A percentile compares a stretch with the other conserved stretches of the same genome.
phyloP scores from a whole-genome alignment of 2,329 filamentous ascomycete species.

The Pezizomycotina sp. region DNA sequence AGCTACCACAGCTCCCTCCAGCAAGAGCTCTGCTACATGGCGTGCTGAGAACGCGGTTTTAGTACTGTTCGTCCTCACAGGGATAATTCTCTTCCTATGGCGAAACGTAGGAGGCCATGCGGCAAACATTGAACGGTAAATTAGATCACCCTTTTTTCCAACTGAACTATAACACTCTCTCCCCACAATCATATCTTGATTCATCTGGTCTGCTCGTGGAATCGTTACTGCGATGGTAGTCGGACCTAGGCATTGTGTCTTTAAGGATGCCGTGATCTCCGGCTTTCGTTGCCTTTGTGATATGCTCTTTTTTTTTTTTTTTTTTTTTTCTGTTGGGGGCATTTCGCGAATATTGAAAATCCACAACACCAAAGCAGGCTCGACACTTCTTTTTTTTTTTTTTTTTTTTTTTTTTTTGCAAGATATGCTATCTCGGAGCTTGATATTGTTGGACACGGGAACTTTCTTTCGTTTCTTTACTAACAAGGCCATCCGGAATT shows the following conservation, averaged over 20 bases:
- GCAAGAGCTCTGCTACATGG: slow-evolving; percentile 37
- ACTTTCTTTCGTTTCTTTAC: no score
- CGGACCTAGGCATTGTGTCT: slow-evolving; percentile 2
- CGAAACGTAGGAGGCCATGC: slow-evolving; percentile 65
- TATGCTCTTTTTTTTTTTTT: slow-evolving; percentile 4
- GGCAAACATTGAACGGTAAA: slow-evolving; percentile 79
- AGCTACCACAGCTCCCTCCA: slow-evolving; percentile 17
- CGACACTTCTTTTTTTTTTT: slow-evolving; percentile 11
- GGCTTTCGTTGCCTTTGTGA: slow-evolving; percentile 2
- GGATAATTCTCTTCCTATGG: slow-evolving; percentile 69
- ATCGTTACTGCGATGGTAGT: slow-evolving; percentile 17
- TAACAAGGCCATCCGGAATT: no score
- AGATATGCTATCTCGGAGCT: no score
- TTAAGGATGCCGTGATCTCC: slow-evolving; percentile 2
- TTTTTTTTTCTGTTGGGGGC: neutral
- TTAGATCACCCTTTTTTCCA: slow-evolving; percentile 5
- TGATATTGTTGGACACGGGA: no score
- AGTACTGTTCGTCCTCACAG: slow-evolving; percentile 56
- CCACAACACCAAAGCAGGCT: slow-evolving; percentile 5
- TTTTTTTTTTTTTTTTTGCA: no score
- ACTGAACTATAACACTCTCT: no score
- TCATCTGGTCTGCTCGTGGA: no score
- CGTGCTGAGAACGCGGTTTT: slow-evolving; percentile 59
- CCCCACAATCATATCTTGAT: no score
- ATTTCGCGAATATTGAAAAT: slow-evolving; percentile 1